phyloP scores from a whole-genome alignment of 1,139 yeast species.

The Pneumocystis wakefieldiae region DNA sequence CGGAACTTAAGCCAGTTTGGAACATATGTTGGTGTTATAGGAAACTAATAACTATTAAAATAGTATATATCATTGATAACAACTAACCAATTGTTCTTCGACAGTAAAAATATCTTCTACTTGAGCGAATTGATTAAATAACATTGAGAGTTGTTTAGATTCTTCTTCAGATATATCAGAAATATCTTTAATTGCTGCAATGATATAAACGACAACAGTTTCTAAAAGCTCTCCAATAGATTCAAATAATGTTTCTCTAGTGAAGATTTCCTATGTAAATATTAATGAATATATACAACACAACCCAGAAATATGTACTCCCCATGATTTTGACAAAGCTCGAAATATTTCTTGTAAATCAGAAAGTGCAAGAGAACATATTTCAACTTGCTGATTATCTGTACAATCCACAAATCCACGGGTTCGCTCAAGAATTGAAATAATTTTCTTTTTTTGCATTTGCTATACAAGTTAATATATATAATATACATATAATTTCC shows the following conservation, averaged over 20 bases:
- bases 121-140: constrained; percentile 17
- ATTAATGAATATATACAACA: not conserved
- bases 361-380: not conserved
- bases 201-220: not conserved
- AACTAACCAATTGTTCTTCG: constrained; percentile 1
- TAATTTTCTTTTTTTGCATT: not conserved
- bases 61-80: not conserved
- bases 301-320: not conserved
- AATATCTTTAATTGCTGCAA: not conserved
- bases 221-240: not conserved
- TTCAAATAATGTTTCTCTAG: not conserved
- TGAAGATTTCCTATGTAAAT: not conserved
- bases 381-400: not conserved
- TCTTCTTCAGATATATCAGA: constrained; percentile 25
- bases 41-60: not conserved
- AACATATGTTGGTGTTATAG: constrained; percentile 21
- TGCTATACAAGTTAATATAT: not conserved
- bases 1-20: constrained; percentile 29
- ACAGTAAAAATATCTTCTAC: constrained; percentile 18
- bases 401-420: not conserved
- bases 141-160: constrained; percentile 19
- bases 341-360: not conserved
- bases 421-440: not conserved
- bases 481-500: not conserved
- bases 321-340: not conserved